Evolutionary conservation across 371 early-diverging fungal species (phyloP).

Genomic region (Mucor racemosus): DNA sequence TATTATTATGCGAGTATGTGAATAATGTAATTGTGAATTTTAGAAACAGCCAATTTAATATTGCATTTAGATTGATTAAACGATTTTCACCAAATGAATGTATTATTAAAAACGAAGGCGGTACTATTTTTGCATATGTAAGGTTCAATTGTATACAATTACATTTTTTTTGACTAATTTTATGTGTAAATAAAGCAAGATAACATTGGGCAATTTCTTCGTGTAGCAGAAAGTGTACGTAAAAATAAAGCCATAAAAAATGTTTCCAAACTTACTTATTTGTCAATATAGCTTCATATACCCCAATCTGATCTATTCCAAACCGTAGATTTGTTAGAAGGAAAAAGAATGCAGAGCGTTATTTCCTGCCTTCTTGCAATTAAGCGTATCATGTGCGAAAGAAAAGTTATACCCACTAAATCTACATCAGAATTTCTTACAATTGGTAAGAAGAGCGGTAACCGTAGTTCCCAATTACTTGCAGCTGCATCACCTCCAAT

Average conservation of each 20-base stretch:
- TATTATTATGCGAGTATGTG: constrained; percentile 52
- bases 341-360: constrained; percentile 81
- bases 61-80: constrained; percentile 20
- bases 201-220: constrained; percentile 73
- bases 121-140: constrained; percentile 30
- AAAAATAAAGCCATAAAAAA: background rate
- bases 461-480: background rate
- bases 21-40: no score
- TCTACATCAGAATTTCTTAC: background rate
- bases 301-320: constrained; percentile 88
- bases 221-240: constrained; percentile 58
- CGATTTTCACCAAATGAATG: constrained; percentile 25
- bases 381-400: constrained; percentile 28
- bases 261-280: background rate
- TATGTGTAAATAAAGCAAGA: constrained; percentile 67
- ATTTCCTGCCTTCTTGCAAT: constrained; percentile 27
- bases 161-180: background rate
- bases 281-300: constrained; percentile 65
- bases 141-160: background rate
- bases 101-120: constrained; percentile 27
- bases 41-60: no score
- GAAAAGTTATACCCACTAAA: constrained; percentile 17
- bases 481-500: constrained; percentile 5
- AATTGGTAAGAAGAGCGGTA: constrained; percentile 2
- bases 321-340: constrained; percentile 92